These are phyloP conservation scores for Fraxinus excelsior DNA, from an alignment of 257 asterid genomes.

Conservation along the genomic window DNA sequence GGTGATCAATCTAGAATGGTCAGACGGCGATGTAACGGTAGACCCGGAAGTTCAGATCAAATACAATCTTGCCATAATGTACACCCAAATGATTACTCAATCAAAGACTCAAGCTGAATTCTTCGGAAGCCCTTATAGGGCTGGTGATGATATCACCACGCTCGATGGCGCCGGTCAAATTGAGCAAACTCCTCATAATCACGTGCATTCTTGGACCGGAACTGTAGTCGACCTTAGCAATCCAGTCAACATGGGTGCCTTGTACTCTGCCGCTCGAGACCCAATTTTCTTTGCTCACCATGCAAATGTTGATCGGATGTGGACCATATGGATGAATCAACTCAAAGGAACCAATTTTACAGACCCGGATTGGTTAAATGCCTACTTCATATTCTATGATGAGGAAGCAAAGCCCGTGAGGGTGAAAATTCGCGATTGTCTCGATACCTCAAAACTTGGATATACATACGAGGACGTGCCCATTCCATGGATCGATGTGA, in stretches of 20 bases:
- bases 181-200: slow-evolving; percentile 8
- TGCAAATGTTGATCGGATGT: slow-evolving; percentile 20
- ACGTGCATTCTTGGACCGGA: slow-evolving; percentile 10
- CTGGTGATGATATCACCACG: slow-evolving; percentile 6
- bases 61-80: slow-evolving; percentile 7
- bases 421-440: slow-evolving; percentile 9
- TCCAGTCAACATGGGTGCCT: slow-evolving; percentile 9
- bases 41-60: not conserved
- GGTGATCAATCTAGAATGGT: slow-evolving; percentile 14
- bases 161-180: slow-evolving; percentile 3
- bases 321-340: slow-evolving; percentile 13
- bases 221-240: slow-evolving; percentile 1
- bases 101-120: slow-evolving; percentile 4
- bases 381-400: slow-evolving; percentile 2
- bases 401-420: not conserved
- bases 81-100: slow-evolving; percentile 16
- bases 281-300: slow-evolving; percentile 22
- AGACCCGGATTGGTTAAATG: slow-evolving; percentile 17
- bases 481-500: slow-evolving; percentile 7
- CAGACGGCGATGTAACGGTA: not conserved
- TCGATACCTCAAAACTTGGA: slow-evolving; percentile 2
- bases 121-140: slow-evolving; percentile 7
- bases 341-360: not conserved
- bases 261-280: slow-evolving; percentile 27
- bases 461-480: not conserved